Evolutionary conservation across 164 flowering plant species (phyloP).

Genomic region (Nymphaea colorata): DNA sequence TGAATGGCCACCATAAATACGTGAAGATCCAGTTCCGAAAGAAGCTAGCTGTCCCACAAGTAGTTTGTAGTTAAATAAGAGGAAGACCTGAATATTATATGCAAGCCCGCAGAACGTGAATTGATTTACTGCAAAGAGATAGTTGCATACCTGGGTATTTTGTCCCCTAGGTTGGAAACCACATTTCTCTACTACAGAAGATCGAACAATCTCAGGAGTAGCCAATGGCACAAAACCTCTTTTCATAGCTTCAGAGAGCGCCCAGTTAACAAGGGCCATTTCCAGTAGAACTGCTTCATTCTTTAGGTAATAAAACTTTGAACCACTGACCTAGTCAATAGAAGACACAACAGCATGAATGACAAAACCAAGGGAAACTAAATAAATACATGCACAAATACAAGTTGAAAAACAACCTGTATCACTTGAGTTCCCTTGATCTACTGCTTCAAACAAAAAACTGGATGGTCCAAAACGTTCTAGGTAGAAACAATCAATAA

Average conservation of each 20-base stretch:
- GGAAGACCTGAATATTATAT: too few relatives aligned
- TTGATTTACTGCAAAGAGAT: neutral
- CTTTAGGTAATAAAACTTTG: slow-evolving; percentile 91
- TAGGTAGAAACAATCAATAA: neutral
- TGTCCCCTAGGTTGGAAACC: slow-evolving; percentile 96
- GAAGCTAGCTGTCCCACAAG: too few relatives aligned
- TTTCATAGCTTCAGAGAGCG: slow-evolving; percentile 71
- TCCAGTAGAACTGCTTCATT: slow-evolving; percentile 92
- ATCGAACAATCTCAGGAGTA: slow-evolving; percentile 87
- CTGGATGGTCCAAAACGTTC: neutral
- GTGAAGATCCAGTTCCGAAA: too few relatives aligned
- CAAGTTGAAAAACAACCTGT: neutral
- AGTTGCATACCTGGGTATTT: slow-evolving; percentile 69
- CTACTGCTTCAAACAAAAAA: too few relatives aligned
- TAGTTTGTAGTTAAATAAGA: too few relatives aligned
- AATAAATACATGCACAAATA: neutral
- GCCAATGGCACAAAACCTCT: slow-evolving; percentile 72
- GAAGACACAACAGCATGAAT: neutral
- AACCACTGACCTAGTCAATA: slow-evolving; percentile 72
- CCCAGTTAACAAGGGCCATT: slow-evolving; percentile 85
- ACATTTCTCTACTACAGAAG: slow-evolving; percentile 84
- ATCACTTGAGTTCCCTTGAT: too few relatives aligned
- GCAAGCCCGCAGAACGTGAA: too few relatives aligned
- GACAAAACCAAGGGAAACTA: neutral
- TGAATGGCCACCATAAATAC: too few relatives aligned